A percentile compares a stretch with the other conserved stretches of the same genome.
These are phyloP conservation scores for Pseudomassariella vexata DNA, from an alignment of 2,329 filamentous ascomycete genomes.

Conservation along the genomic window DNA sequence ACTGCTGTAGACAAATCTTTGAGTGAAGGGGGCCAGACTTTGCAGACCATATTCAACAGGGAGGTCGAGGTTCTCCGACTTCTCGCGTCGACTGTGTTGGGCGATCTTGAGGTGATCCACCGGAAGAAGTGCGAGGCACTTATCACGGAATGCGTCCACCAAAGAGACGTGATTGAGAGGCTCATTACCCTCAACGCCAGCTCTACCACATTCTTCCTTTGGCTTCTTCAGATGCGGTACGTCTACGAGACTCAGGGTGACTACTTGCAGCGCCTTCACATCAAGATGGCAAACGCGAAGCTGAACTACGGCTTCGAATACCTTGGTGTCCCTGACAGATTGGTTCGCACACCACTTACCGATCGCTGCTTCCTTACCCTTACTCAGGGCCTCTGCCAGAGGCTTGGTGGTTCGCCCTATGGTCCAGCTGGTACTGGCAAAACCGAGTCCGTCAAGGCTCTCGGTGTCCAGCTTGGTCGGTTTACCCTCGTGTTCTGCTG, in stretches of 20 bases:
- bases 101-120: constrained; percentile 78
- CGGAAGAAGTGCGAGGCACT: constrained; percentile 97
- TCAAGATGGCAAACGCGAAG: constrained; percentile 95
- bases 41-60: constrained; percentile 69
- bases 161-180: constrained; percentile 88
- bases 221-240: constrained; percentile 97
- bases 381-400: constrained; percentile 90
- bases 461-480: constrained; percentile 91
- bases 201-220: constrained; percentile 76
- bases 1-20: constrained; percentile 76
- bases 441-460: constrained; percentile 96
- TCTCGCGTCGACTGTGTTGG: constrained; percentile 82
- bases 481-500: constrained; percentile 99
- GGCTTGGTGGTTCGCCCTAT: constrained; percentile 93
- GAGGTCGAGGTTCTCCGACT: constrained; percentile 81
- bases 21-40: constrained; percentile 60
- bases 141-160: constrained; percentile 98
- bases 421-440: constrained; percentile 97
- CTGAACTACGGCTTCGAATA: constrained; percentile 98
- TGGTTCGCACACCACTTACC: constrained; percentile 93
- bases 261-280: constrained; percentile 71
- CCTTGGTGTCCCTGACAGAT: constrained; percentile 88
- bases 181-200: constrained; percentile 71
- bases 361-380: constrained; percentile 98
- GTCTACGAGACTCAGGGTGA: constrained; percentile 80